Percentiles rank a stretch among this genome's conserved stretches.
These are phyloP conservation scores for Prunus fruticosa DNA, from an alignment of 306 rosid genomes.

Conservation along the genomic window DNA sequence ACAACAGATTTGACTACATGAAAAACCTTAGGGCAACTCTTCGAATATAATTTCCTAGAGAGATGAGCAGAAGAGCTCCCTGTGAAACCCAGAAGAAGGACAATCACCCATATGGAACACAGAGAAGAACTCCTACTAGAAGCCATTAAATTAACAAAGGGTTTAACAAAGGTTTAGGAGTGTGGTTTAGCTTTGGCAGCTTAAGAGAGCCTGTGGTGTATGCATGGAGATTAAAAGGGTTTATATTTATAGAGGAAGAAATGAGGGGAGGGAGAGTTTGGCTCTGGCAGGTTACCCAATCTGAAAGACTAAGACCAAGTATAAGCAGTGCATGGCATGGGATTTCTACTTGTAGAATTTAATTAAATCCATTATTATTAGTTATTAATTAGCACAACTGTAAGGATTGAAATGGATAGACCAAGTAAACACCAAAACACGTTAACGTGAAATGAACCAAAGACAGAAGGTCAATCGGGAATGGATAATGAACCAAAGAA, in stretches of 20 bases:
- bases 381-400: too few species aligned
- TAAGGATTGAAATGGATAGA: too few species aligned
- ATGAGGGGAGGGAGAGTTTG: background rate
- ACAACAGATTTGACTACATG: too few species aligned
- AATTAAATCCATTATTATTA: background rate
- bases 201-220: background rate
- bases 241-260: slow-evolving; percentile 1
- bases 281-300: background rate
- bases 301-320: background rate
- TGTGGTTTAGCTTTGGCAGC: too few species aligned
- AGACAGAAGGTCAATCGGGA: too few species aligned
- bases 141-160: background rate
- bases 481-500: too few species aligned
- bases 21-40: too few species aligned
- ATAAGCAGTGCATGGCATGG: background rate
- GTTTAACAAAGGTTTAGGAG: background rate
- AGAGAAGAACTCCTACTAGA: background rate
- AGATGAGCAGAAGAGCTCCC: slow-evolving; percentile 48
- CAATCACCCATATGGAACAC: background rate
- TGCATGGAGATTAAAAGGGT: background rate
- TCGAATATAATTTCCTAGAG: background rate
- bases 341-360: background rate
- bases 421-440: too few species aligned
- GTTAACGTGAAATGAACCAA: background rate
- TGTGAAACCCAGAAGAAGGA: slow-evolving; percentile 29